These are phyloP conservation scores for Cyphellophora europaea DNA, from an alignment of 2,329 filamentous ascomycete genomes.

Conservation along the genomic window DNA sequence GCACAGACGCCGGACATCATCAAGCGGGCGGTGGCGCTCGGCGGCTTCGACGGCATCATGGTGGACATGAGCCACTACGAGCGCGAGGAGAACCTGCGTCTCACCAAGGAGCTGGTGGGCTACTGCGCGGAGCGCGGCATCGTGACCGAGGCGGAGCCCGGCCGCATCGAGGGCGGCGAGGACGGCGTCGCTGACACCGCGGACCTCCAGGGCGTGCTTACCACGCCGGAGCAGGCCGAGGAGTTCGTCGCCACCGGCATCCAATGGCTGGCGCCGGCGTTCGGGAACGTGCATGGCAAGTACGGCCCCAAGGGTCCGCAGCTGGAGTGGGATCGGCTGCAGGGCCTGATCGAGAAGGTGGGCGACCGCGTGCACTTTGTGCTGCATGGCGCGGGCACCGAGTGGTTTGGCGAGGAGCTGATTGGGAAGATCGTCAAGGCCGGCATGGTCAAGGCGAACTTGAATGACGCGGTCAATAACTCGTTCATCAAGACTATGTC, in stretches of 20 bases:
- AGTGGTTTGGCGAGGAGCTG: constrained; percentile 46
- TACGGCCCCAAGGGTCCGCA: constrained; percentile 41
- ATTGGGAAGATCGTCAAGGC: constrained; percentile 44
- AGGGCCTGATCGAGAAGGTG: constrained; percentile 40
- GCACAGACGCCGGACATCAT: constrained; percentile 56
- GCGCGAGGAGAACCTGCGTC: constrained; percentile 57
- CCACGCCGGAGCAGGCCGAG: constrained; percentile 58
- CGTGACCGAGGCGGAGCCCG: constrained; percentile 61
- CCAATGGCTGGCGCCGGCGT: constrained; percentile 65
- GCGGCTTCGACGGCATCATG: constrained; percentile 60
- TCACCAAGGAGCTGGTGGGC: constrained; percentile 52
- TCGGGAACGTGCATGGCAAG: constrained; percentile 67
- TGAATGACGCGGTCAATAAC: constrained; percentile 13
- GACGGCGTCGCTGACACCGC: constrained; percentile 63
- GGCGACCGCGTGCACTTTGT: constrained; percentile 43
- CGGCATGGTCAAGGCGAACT: constrained; percentile 47
- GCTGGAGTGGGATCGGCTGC: constrained; percentile 33
- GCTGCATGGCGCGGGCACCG: constrained; percentile 50
- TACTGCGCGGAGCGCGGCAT: constrained; percentile 59
- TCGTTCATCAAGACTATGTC: constrained; percentile 38
- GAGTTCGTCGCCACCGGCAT: constrained; percentile 64
- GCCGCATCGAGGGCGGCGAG: constrained; percentile 63
- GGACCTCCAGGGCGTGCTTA: constrained; percentile 54
- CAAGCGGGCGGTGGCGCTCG: constrained; percentile 50
- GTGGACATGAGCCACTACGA: constrained; percentile 69